Percentiles rank a stretch among this genome's conserved stretches.
Evolutionary conservation across 768 basidiomycete species (phyloP).

Genomic region (Trametes gibbosa): DNA sequence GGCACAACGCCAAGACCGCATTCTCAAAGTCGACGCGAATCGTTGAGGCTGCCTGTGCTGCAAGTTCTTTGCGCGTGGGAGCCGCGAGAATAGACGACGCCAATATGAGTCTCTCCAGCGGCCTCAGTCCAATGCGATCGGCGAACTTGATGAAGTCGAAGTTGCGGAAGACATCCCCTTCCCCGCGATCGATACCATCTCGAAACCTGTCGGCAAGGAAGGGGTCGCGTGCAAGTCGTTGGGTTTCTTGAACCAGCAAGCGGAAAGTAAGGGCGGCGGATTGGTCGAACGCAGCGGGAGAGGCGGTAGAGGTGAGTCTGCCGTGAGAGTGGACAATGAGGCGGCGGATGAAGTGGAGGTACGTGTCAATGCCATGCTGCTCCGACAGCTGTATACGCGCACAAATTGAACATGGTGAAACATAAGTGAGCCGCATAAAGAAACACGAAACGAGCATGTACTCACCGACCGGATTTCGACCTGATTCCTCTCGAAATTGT

Average conservation of each 20-base stretch:
- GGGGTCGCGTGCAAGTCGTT: constrained; percentile 87
- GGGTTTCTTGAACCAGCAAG: constrained; percentile 82
- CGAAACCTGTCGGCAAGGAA: constrained; percentile 87
- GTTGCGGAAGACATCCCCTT: constrained; percentile 77
- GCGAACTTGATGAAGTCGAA: constrained; percentile 83
- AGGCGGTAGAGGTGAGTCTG: constrained; percentile 56
- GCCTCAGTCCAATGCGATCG: constrained; percentile 76
- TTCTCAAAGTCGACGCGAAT: constrained; percentile 79
- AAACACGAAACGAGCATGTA: constrained; percentile 16
- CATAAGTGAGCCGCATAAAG: neutral
- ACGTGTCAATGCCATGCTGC: constrained; percentile 95
- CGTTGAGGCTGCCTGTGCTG: constrained; percentile 57
- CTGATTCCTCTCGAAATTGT: constrained; percentile 93
- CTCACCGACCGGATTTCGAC: constrained; percentile 92
- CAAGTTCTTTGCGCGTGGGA: constrained; percentile 58
- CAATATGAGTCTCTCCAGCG: constrained; percentile 77
- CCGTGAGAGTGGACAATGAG: constrained; percentile 87
- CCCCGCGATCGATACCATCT: constrained; percentile 85
- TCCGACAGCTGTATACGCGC: constrained; percentile 77
- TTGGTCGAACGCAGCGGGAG: constrained; percentile 68
- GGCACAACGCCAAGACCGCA: constrained; percentile 70
- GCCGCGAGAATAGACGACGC: constrained; percentile 70
- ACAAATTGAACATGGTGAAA: neutral
- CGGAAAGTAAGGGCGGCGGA: constrained; percentile 79
- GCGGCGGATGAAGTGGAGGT: constrained; percentile 95